A percentile compares a stretch with the other conserved stretches of the same genome.
These are phyloP conservation scores for Trichomonas gallinae DNA, from an alignment of 208 protist species.

Conservation along the genomic window DNA sequence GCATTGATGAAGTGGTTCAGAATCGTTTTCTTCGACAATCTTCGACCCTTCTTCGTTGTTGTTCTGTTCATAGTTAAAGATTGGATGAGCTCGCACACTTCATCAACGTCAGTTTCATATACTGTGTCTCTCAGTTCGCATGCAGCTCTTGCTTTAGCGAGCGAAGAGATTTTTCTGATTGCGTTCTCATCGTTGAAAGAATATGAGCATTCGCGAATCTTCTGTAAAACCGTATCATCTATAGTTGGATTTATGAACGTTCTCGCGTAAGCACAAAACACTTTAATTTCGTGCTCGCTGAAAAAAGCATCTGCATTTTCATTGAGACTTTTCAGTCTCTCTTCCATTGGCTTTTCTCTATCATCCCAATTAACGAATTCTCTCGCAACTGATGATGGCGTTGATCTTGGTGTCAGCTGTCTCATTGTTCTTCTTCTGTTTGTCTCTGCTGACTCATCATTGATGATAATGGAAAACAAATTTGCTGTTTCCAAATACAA, in stretches of 20 bases:
- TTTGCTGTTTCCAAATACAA: background rate
- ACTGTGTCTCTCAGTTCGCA: background rate
- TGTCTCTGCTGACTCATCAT: background rate
- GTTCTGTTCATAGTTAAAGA: background rate
- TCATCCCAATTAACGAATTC: background rate
- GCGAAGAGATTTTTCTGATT: background rate
- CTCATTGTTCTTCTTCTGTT: background rate
- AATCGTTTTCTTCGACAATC: background rate
- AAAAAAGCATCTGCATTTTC: background rate
- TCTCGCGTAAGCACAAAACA: background rate
- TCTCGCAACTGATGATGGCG: background rate
- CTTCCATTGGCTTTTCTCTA: background rate
- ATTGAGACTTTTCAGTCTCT: background rate
- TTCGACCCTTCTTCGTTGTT: background rate
- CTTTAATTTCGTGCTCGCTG: background rate
- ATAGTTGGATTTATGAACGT: background rate
- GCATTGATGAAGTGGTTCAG: background rate
- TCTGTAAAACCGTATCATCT: background rate
- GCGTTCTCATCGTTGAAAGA: background rate
- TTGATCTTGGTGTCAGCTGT: background rate
- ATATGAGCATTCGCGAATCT: background rate
- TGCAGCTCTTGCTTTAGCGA: background rate
- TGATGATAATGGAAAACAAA: background rate
- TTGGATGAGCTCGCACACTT: background rate
- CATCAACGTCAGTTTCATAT: background rate